Conservation (phyloP, 1,284 basidiomycete genomes). For the Cutaneotrichosporon mucoides region DNA sequence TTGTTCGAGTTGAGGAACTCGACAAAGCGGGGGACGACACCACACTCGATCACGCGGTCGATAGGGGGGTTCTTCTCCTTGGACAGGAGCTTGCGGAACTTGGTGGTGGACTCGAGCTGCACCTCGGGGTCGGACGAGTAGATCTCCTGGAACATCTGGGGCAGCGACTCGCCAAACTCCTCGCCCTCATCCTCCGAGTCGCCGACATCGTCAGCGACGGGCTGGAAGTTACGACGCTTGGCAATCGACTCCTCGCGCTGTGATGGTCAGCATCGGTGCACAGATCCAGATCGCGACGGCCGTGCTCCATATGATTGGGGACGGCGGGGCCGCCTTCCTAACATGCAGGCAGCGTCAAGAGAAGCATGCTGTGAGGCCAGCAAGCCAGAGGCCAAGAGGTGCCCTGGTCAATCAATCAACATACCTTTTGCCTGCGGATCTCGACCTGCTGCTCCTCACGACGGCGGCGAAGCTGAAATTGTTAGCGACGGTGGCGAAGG, state of each 20-base stretch:
- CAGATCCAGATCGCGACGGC: neutral
- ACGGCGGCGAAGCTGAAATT: slow-evolving; percentile 68
- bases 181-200: slow-evolving; percentile 82
- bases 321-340: too few species aligned
- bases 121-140: slow-evolving; percentile 87
- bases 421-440: slow-evolving; percentile 82
- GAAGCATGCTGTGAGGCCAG: too few species aligned
- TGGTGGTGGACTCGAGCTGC: slow-evolving; percentile 88
- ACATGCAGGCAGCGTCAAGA: too few species aligned
- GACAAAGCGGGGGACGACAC: slow-evolving; percentile 95
- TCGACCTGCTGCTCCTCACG: slow-evolving; percentile 96
- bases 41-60: slow-evolving; percentile 95
- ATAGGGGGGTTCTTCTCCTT: slow-evolving; percentile 99
- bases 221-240: slow-evolving; percentile 87
- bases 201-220: slow-evolving; percentile 53
- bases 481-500: neutral
- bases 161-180: slow-evolving; percentile 59
- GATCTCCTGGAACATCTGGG: slow-evolving; percentile 80
- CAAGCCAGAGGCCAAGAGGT: too few species aligned
- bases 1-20: slow-evolving; percentile 84
- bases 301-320: neutral
- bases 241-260: slow-evolving; percentile 90
- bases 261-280: neutral
- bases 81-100: slow-evolving; percentile 95
- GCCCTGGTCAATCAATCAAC: slow-evolving; percentile 11